Evolutionary conservation across 495 filamentous ascomycete species (phyloP).

Genomic region (Letharia columbiana): DNA sequence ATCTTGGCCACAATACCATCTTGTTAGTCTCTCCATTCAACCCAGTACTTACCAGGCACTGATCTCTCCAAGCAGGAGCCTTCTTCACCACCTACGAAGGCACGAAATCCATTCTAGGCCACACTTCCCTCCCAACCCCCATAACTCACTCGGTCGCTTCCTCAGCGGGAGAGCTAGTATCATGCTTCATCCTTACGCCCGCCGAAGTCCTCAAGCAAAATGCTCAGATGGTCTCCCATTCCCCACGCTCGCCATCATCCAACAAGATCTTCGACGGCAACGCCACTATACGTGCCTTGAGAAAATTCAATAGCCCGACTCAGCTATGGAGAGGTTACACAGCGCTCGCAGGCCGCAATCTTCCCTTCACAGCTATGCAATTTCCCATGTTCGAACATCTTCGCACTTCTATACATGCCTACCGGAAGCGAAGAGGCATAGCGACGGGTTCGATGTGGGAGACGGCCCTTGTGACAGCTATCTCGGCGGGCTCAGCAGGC

Average conservation of each 20-base stretch:
- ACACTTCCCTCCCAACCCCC: slow-evolving; percentile 47
- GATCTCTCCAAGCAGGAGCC: slow-evolving; percentile 51
- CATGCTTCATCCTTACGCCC: slow-evolving; percentile 77
- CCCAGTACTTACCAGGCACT: slow-evolving; percentile 4
- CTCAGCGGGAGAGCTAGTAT: slow-evolving; percentile 65
- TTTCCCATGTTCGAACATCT: slow-evolving; percentile 78
- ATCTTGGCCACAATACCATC: slow-evolving; percentile 82
- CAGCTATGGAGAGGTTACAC: slow-evolving; percentile 72
- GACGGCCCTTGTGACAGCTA: slow-evolving; percentile 58
- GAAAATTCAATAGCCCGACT: slow-evolving; percentile 47
- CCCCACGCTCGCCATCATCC: slow-evolving; percentile 3
- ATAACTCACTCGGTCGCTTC: slow-evolving; percentile 64
- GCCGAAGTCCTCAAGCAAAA: slow-evolving; percentile 92
- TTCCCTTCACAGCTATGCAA: slow-evolving; percentile 81
- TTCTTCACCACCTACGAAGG: slow-evolving; percentile 90
- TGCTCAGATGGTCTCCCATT: slow-evolving; percentile 55
- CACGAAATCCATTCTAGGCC: slow-evolving; percentile 49
- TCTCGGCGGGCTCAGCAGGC: slow-evolving; percentile 61
- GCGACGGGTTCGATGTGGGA: slow-evolving; percentile 40
- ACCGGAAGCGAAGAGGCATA: slow-evolving; percentile 24
- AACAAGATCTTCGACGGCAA: slow-evolving; percentile 27
- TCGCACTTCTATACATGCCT: slow-evolving; percentile 37
- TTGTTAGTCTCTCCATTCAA: slow-evolving; percentile 39
- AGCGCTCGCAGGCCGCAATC: slow-evolving; percentile 66
- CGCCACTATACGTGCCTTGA: slow-evolving; percentile 46